Conservation (phyloP, 805 yeast species). For the Kurtzmaniella fragi region DNA sequence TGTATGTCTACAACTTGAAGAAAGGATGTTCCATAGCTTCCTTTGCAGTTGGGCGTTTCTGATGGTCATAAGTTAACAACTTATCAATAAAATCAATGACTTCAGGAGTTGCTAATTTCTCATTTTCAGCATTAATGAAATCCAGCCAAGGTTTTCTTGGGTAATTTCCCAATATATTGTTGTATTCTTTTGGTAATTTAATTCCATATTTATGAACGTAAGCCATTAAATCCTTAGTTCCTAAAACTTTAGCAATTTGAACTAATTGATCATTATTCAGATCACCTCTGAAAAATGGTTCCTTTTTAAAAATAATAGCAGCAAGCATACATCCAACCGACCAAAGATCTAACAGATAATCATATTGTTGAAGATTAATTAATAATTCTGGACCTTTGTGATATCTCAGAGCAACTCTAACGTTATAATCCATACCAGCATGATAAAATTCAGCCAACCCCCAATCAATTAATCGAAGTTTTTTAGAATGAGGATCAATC, state of each 20-base stretch:
- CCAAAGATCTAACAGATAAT: conserved; percentile 88
- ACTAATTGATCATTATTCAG: conserved; percentile 90
- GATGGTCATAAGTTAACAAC: conserved; percentile 78
- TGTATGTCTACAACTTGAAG: conserved; percentile 33
- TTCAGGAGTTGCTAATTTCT: conserved; percentile 47
- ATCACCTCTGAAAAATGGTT: conserved; percentile 89
- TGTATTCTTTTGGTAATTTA: conserved; percentile 70
- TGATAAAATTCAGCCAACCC: conserved; percentile 93
- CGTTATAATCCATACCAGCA: conserved; percentile 84
- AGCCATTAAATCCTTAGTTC: conserved; percentile 67
- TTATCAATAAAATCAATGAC: conserved; percentile 68
- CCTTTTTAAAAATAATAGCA: conserved; percentile 80
- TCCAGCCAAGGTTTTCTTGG: conserved; percentile 63
- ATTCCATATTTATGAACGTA: conserved; percentile 69
- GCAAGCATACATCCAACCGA: conserved; percentile 90
- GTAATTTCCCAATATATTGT: conserved; percentile 60
- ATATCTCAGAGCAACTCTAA: conserved; percentile 86
- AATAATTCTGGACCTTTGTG: conserved; percentile 90
- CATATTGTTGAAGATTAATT: conserved; percentile 78
- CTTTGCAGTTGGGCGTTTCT: conserved; percentile 78
- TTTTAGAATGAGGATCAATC: conserved; percentile 70
- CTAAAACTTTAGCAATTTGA: conserved; percentile 82
- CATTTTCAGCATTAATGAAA: conserved; percentile 53
- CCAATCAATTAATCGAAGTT: conserved; percentile 84
- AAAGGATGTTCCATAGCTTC: conserved; percentile 82